Evolutionary conservation across 2,329 filamentous ascomycete species (phyloP), one percentile per base, ranked within the genome.

Genomic region (Sclerotiophoma versabilis): DNA sequence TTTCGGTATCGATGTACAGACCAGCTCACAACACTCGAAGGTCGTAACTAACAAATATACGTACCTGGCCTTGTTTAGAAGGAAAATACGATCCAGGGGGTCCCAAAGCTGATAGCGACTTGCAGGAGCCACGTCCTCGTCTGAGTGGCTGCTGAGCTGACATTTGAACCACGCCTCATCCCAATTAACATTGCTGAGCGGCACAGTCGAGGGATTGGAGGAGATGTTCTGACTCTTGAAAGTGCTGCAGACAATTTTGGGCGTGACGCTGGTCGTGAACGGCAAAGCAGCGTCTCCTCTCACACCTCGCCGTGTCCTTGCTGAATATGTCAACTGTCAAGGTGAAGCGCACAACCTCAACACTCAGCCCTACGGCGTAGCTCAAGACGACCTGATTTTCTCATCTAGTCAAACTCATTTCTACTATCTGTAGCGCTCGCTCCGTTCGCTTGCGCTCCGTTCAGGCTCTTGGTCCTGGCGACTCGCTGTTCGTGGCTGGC

Each of bases 61-160:
- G 17, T n/a, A 33, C 20, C 12, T 29, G 25, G 15, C 14, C 20
- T 29, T 46, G 19, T 41, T 34, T 36, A 54, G 26, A 23, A 14
- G 14, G 17, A 23, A 14, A 14, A 9, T 19, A 27, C 45, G n/a
- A 36, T 30, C 27, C 30, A 43, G 54, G 55, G 55, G 25, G 47
- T 43, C 29, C 43, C 49, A 46, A 49, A 58, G 58, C 58, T 57
- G 58, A 61, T 45, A 25, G 49, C 45, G 30, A 37, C 46, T 39
- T 54, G 43, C 49, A 54, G 38, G 36, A 48, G 46, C 42, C 49
- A 53, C 45, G 32, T 14, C 34, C 26, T 38, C 29, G 42, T 57
- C 37, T 59, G 56, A 47, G 49, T 58, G 37, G 52, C 52, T 56
- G 58, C 48, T 51, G 41, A 43, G 51, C 51, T 54, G 51, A 49